Base-by-base conservation (phyloP, 192 early-diverging fungal genomes). In the Coemansia sp. region DNA sequence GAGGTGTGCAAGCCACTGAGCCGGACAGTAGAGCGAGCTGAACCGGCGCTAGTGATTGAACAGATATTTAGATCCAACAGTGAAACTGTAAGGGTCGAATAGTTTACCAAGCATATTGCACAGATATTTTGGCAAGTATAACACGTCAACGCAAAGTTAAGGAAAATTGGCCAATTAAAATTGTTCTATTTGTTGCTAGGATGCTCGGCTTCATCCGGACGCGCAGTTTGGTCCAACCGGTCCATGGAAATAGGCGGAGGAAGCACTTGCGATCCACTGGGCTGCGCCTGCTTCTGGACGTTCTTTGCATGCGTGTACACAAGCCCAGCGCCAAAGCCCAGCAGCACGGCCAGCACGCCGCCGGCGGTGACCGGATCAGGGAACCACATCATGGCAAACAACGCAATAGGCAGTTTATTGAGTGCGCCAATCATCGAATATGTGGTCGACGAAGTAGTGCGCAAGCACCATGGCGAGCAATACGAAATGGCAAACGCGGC, bases 351-450 rank as follows among this genome's bases (percentile, higher is more conserved):
- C 41, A 86, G 78, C 18, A 98, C 88, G 62, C 89, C 88, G 29
- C 88, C 94, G 51, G 87, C 72, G 0, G 92, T 93, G 19, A 93
- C 85, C 16, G 88, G 86, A 62, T 95, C 95, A 49, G 88, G 88
- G 81, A 99, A 94, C 83, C 96, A 97, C 12, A 99, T 43, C 83
- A 99, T 98, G 35, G 96, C 94, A 61, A 91, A 90, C 27, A 96
- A 81, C 4, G 95, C 92, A 61, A 99, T 93, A 14, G 97, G 97
- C 32, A 99, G 81, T 70, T 99, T 99, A 81, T 99, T 99, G 49
- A 99, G 88, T 11, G 97, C 94, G 11, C 97, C 97, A 26, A 94
- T 94, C 97, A 99, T 99, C n/a, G 87, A 89, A 71, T 92, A 93
- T 0, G 92, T 93, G 23, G 92, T 93, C 16, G 89, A 89, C 4